Percentiles rank a stretch among this genome's conserved stretches.
Evolutionary conservation across 495 filamentous ascomycete species (phyloP).

Genomic region (Penicillium goetzii): DNA sequence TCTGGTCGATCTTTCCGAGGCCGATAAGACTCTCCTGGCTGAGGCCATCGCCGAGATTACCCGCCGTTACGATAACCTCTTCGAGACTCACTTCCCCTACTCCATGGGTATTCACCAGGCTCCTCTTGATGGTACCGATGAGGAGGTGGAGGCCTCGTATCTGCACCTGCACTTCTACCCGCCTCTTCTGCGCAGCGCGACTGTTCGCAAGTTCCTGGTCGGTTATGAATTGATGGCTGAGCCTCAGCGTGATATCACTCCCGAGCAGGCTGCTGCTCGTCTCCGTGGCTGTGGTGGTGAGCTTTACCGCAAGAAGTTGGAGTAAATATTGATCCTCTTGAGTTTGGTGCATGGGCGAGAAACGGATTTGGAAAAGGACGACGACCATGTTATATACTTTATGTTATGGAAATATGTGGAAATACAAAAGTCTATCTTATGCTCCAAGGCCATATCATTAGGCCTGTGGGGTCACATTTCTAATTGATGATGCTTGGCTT

Average conservation of each 20-base stretch:
- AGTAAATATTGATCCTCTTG: slow-evolving; percentile 19
- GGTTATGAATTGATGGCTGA: slow-evolving; percentile 91
- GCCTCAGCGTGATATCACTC: slow-evolving; percentile 96
- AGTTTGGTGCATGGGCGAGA: background rate
- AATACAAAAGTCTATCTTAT: background rate
- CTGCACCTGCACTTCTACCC: slow-evolving; percentile 98
- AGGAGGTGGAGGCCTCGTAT: slow-evolving; percentile 84
- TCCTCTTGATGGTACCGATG: slow-evolving; percentile 79
- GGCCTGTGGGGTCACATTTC: background rate
- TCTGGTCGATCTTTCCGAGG: slow-evolving; percentile 73
- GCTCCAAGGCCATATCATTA: background rate
- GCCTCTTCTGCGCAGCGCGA: slow-evolving; percentile 87
- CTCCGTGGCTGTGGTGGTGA: slow-evolving; percentile 76
- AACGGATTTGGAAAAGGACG: background rate
- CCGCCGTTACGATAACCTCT: slow-evolving; percentile 92
- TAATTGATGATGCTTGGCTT: background rate
- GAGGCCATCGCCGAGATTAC: slow-evolving; percentile 86
- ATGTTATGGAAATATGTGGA: background rate
- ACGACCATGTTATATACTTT: background rate
- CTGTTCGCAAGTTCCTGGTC: slow-evolving; percentile 93
- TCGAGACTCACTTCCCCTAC: slow-evolving; percentile 96
- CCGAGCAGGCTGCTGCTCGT: slow-evolving; percentile 86
- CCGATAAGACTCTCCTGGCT: slow-evolving; percentile 72
- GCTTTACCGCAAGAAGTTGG: slow-evolving; percentile 75
- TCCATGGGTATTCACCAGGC: slow-evolving; percentile 94